phyloP scores from a whole-genome alignment of 371 early-diverging fungal genomes.

The Rhizopus arrhizus region DNA sequence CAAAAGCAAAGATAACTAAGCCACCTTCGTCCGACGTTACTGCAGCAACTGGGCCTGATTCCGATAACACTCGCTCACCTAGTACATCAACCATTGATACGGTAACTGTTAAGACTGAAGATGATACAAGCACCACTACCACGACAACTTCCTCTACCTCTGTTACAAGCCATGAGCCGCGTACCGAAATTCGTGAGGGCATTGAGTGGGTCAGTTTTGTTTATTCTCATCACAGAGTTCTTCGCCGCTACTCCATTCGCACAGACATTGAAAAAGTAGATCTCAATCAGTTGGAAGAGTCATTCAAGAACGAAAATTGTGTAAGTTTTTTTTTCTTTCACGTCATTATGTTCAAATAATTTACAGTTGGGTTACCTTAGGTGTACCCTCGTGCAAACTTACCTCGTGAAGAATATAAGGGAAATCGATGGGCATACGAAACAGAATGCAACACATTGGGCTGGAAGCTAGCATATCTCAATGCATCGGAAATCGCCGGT shows the following conservation, averaged over 20 bases:
- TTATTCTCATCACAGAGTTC: slow-evolving; percentile 61
- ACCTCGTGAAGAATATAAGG: slow-evolving; percentile 66
- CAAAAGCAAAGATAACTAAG: slow-evolving; percentile 11
- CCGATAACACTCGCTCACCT: slow-evolving; percentile 8
- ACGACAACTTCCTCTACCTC: neutral
- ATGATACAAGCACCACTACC: neutral
- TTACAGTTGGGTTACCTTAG: slow-evolving; percentile 10
- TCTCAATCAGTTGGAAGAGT: slow-evolving; percentile 26
- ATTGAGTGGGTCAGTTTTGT: slow-evolving; percentile 67
- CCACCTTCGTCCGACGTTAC: slow-evolving; percentile 10
- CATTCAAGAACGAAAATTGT: slow-evolving; percentile 38
- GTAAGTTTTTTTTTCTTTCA: slow-evolving; percentile 22
- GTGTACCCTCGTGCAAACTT: slow-evolving; percentile 69
- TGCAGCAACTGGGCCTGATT: neutral
- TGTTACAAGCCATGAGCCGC: slow-evolving; percentile 28
- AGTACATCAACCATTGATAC: neutral
- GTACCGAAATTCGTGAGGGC: slow-evolving; percentile 45
- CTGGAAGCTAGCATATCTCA: slow-evolving; percentile 63
- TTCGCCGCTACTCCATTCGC: slow-evolving; percentile 70
- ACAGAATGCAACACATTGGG: slow-evolving; percentile 40
- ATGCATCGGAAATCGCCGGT: slow-evolving; percentile 77
- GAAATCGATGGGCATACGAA: slow-evolving; percentile 67
- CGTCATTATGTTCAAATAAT: neutral
- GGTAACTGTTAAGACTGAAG: neutral
- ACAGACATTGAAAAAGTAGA: slow-evolving; percentile 75